Evolutionary conservation across 2,329 filamentous ascomycete species (phyloP), one percentile per base, ranked within the genome.

Genomic region (Ophiostoma sp.): DNA sequence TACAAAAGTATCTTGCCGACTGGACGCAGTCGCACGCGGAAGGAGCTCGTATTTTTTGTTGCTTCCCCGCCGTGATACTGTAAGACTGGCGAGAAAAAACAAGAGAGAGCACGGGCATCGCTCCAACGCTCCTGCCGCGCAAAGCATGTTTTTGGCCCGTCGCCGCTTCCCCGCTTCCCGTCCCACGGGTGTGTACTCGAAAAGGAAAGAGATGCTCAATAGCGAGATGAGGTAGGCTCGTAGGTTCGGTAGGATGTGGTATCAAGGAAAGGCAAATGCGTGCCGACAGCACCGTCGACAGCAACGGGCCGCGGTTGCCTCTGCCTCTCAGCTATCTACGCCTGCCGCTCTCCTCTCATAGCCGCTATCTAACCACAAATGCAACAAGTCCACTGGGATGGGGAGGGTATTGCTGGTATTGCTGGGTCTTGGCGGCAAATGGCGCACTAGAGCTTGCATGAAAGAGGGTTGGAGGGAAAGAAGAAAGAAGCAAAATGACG

Each of bases 311-410:
- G 66, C 28, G 45, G 45, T 22, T 39, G 45, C 66, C 28, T 22
- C 25, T n/a, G n/a, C 42, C 19, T 15, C 42, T 4, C 42, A 6
- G 15, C 42, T 33, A 68, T 68, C 63, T 68, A 61, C 36, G 36
- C 50, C 50, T 63, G 25, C 57, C 15, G 3, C 28, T 50, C 33
- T 15, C 45, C 66, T 52, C 61, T 45, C 61, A 19, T 66, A 28
- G 66, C 66, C 66, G 66, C 66, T 69, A 69, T 69, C 45, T 55
- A 69, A 52, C 66, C 66, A 6, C 66, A 52, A 52, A 52, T n/a
- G 45, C 66, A 36, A 52, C 45, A 36, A 55, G 66, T n/a, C 45
- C 5, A n/a, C 66, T 12, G 64, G 6, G n/a, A 4, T 25, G n/a
- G 3, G 19, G 19, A 17, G 17, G 17, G 17, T 22, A 52, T 33